These are phyloP conservation scores for Pelargonium fulgidum DNA, from an alignment of 441 rosid species.

Conservation along the genomic window DNA sequence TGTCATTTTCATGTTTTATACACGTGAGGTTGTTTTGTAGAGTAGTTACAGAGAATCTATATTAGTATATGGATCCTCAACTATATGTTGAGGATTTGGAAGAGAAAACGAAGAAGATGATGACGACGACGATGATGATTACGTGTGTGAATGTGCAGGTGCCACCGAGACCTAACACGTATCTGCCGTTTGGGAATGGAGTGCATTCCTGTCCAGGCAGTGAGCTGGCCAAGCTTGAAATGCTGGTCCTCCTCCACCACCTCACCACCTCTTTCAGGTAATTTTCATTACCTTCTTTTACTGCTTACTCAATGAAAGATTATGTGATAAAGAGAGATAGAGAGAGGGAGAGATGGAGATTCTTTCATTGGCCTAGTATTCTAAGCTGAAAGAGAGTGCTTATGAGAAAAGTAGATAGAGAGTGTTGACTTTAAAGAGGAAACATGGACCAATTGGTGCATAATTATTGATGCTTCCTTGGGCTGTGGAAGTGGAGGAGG, in stretches of 20 bases:
- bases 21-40: constrained; percentile 47
- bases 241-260: constrained; percentile 78
- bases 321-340: too few relatives aligned
- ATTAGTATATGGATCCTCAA: not conserved
- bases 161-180: constrained; percentile 68
- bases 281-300: not conserved
- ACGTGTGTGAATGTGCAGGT: constrained; percentile 44
- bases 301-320: not conserved
- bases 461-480: constrained; percentile 12
- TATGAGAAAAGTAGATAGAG: too few relatives aligned
- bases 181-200: constrained; percentile 88
- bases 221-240: constrained; percentile 91
- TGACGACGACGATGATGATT: not conserved
- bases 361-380: too few relatives aligned
- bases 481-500: constrained; percentile 25
- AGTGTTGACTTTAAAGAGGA: constrained; percentile 5
- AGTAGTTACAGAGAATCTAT: constrained; percentile 22
- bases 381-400: too few relatives aligned
- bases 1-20: constrained; percentile 23
- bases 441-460: not conserved
- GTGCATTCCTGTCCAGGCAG: constrained; percentile 94
- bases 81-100: not conserved
- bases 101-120: not conserved
- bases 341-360: too few relatives aligned
- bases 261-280: constrained; percentile 71